Evolutionary conservation across 73 alveolate species (phyloP).

Genomic region (Paramecium primaurelia): DNA sequence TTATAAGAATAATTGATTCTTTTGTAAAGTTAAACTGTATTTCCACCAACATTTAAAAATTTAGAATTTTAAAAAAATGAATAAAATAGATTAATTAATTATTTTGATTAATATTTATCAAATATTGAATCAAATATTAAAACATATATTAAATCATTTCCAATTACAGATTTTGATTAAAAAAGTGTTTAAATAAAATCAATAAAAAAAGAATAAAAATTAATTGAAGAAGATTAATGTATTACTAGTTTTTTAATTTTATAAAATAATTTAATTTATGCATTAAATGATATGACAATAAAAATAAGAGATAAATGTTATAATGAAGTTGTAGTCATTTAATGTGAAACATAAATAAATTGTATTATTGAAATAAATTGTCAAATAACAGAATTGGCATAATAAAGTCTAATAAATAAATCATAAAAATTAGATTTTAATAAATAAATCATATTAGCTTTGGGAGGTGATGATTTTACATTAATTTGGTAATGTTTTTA

Average conservation of each 20-base stretch:
- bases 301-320: background rate
- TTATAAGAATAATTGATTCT: background rate
- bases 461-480: slow-evolving; percentile 3
- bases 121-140: background rate
- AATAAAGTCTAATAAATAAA: background rate
- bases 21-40: background rate
- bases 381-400: background rate
- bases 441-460: background rate
- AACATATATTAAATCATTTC: background rate
- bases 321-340: background rate
- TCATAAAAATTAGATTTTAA: background rate
- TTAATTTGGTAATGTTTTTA: background rate
- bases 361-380: background rate
- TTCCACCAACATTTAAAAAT: slow-evolving; percentile 24
- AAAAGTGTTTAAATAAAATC: background rate
- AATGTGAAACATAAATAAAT: background rate
- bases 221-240: slow-evolving; percentile 25
- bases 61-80: background rate
- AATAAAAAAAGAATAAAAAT: background rate
- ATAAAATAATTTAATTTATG: background rate
- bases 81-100: background rate
- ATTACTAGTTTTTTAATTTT: background rate
- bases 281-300: slow-evolving; percentile 12
- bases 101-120: background rate
- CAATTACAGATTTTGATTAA: slow-evolving; percentile 20